Conservation (phyloP, 495 filamentous ascomycete species). For the Pseudevernia furfuracea region DNA sequence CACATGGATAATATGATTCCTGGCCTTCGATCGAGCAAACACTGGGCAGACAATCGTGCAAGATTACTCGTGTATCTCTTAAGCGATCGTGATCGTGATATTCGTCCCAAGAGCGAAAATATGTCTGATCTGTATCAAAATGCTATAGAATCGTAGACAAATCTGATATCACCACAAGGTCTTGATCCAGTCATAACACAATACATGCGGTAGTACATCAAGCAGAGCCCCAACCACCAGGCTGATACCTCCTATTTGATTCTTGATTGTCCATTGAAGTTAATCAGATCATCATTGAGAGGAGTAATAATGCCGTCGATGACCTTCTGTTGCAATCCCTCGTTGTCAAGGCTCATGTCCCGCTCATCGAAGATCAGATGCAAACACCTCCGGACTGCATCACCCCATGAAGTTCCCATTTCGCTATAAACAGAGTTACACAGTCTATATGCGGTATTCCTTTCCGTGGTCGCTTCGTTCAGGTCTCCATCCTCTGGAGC, state of each 20-base stretch:
- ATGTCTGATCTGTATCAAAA: too few relatives aligned
- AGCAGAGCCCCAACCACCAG: too few relatives aligned
- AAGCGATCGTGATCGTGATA: too few relatives aligned
- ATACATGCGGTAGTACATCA: too few relatives aligned
- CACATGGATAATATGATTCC: too few relatives aligned
- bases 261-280: neutral
- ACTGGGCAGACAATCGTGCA: too few relatives aligned
- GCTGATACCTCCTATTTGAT: neutral
- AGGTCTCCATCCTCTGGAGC: conserved; percentile 25
- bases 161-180: too few relatives aligned
- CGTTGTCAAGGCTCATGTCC: conserved; percentile 25
- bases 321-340: conserved; percentile 27
- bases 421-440: conserved; percentile 26
- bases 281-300: neutral
- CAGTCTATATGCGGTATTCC: conserved; percentile 27
- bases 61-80: too few relatives aligned
- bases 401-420: conserved; percentile 29
- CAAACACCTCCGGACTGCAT: conserved; percentile 33
- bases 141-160: too few relatives aligned
- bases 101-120: too few relatives aligned
- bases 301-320: conserved; percentile 25
- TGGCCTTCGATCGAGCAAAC: too few relatives aligned
- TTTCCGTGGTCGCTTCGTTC: conserved; percentile 22
- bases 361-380: conserved; percentile 25
- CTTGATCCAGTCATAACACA: too few relatives aligned